phyloP scores from a whole-genome alignment of 306 rosid species.

The Arachis stenosperma region DNA sequence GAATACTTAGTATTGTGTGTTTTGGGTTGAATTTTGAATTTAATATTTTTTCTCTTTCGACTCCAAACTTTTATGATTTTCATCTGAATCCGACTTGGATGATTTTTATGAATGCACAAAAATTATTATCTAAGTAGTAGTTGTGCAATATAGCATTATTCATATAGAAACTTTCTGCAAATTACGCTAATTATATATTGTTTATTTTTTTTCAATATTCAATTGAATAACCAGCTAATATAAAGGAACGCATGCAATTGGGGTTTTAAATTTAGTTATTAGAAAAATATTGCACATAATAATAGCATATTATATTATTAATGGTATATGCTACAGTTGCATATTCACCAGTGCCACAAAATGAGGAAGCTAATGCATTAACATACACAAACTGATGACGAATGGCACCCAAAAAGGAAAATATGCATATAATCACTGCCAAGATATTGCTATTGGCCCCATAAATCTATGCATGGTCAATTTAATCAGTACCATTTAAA shows the following conservation, averaged over 20 bases:
- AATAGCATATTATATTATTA: neutral
- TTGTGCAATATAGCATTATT: too few relatives aligned
- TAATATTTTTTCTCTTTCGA: too few relatives aligned
- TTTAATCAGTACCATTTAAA: too few relatives aligned
- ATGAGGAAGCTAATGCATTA: conserved; percentile 36
- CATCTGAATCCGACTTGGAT: too few relatives aligned
- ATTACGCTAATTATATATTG: neutral
- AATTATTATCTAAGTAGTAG: too few relatives aligned
- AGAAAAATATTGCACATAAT: conserved; percentile 34
- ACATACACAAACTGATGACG: conserved; percentile 46
- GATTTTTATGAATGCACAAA: too few relatives aligned
- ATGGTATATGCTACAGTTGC: conserved; percentile 25
- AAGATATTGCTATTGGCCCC: conserved; percentile 42
- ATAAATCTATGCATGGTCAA: neutral
- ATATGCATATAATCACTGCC: conserved; percentile 26
- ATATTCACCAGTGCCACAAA: conserved; percentile 36
- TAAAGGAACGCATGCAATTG: conserved; percentile 32
- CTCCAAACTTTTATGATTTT: too few relatives aligned
- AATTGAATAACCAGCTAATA: conserved; percentile 40
- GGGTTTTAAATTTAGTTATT: neutral
- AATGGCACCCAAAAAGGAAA: conserved; percentile 37
- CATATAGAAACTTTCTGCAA: neutral
- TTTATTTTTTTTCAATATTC: conserved; percentile 27
- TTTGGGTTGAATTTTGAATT: too few relatives aligned
- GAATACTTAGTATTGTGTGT: too few relatives aligned